Evolutionary conservation across 331 rosid species (phyloP).

Genomic region (Malus hybrid): DNA sequence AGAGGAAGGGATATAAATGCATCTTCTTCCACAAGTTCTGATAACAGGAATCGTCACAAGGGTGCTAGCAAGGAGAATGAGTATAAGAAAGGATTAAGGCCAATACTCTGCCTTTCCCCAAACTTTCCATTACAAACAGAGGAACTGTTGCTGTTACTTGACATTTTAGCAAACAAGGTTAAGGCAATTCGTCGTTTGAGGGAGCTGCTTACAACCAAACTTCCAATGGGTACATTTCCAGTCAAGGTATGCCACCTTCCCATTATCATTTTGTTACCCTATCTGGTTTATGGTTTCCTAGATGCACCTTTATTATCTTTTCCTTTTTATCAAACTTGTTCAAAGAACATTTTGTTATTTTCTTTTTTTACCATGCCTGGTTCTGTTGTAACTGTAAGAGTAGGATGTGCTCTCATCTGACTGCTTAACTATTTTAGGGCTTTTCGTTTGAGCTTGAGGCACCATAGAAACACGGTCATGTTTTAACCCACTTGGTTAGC

Average conservation of each 20-base stretch:
- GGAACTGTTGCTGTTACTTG: constrained; percentile 89
- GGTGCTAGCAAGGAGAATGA: constrained; percentile 78
- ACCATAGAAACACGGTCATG: not conserved
- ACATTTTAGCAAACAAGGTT: constrained; percentile 88
- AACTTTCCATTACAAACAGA: constrained; percentile 76
- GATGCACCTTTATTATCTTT: not conserved
- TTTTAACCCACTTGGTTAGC: not conserved
- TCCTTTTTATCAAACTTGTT: not conserved
- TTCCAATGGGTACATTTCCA: constrained; percentile 94
- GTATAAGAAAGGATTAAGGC: constrained; percentile 92
- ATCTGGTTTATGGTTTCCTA: not conserved
- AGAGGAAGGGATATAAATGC: constrained; percentile 57
- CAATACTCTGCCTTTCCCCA: constrained; percentile 97
- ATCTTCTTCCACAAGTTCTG: constrained; percentile 44
- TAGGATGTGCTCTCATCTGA: not conserved
- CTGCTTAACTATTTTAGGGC: not conserved
- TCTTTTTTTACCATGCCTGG: not conserved
- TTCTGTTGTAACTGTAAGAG: not conserved
- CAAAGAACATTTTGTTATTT: not conserved
- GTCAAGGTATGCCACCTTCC: constrained; percentile 62
- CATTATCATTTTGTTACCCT: not conserved
- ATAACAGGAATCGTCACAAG: constrained; percentile 56
- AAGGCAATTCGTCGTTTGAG: constrained; percentile 97
- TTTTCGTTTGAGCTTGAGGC: not conserved
- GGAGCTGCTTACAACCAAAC: constrained; percentile 94